A percentile compares a stretch with the other conserved stretches of the same genome.
Conservation (phyloP, 768 basidiomycete genomes). For the Lentinula detonsa region DNA sequence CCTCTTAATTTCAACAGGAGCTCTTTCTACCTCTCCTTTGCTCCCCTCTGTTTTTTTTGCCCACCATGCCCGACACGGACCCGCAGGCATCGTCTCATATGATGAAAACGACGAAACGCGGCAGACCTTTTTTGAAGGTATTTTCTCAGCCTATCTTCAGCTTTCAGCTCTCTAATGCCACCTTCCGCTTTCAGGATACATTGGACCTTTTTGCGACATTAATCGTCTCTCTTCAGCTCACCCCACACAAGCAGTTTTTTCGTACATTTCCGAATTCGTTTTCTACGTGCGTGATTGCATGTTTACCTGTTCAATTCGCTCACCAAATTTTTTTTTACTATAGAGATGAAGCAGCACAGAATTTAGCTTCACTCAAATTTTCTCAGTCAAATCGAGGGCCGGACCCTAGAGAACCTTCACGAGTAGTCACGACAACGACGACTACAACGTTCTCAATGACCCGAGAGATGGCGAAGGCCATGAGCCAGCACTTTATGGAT, state of each 20-base stretch:
- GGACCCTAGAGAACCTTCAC: constrained; percentile 95
- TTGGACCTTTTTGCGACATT: constrained; percentile 97
- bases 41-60: constrained; percentile 14
- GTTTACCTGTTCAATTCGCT: constrained; percentile 5
- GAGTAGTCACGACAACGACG: constrained; percentile 98
- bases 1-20: constrained; percentile 13
- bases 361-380: constrained; percentile 93
- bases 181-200: constrained; percentile 67
- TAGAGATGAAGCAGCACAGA: constrained; percentile 92
- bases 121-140: constrained; percentile 91
- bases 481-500: constrained; percentile 99
- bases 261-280: constrained; percentile 92
- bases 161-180: neutral
- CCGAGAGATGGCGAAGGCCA: constrained; percentile 98
- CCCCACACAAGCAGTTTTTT: constrained; percentile 93
- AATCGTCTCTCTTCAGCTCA: constrained; percentile 86
- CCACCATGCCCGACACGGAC: constrained; percentile 34
- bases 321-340: constrained; percentile 7
- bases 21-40: constrained; percentile 15
- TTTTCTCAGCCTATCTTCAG: constrained; percentile 13
- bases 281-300: constrained; percentile 66
- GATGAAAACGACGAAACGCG: constrained; percentile 98
- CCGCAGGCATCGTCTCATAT: constrained; percentile 76
- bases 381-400: constrained; percentile 98
- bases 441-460: constrained; percentile 99